Percentiles rank a stretch among this genome's conserved stretches.
phyloP scores from a whole-genome alignment of 2,329 filamentous ascomycete species.

The Cladobotryum mycophilum region DNA sequence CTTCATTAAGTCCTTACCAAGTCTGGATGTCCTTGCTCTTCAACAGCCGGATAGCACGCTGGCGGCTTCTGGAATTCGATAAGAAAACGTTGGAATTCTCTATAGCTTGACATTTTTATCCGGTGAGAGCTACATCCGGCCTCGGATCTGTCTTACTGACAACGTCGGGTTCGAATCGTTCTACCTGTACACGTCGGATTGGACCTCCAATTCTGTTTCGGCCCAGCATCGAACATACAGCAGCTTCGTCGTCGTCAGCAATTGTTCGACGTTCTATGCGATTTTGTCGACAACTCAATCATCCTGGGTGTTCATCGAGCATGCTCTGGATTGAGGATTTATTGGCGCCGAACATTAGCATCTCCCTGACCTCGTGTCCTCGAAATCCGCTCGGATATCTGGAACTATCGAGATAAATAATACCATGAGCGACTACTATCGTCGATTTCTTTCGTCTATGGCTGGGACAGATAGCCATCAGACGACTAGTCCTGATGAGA shows the following conservation, averaged over 20 bases:
- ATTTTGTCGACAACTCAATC: slow-evolving; percentile 2
- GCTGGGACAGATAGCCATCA: slow-evolving; percentile 37
- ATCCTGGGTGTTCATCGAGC: slow-evolving; percentile 2
- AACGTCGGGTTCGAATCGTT: too few species aligned
- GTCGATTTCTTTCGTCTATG: slow-evolving; percentile 49
- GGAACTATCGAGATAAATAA: slow-evolving; percentile 4
- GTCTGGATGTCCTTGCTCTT: too few species aligned
- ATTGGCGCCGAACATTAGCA: background rate
- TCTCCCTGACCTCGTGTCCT: background rate
- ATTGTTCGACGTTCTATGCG: slow-evolving; percentile 7
- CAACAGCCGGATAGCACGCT: too few species aligned
- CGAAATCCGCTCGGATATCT: slow-evolving; percentile 4
- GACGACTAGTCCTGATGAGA: slow-evolving; percentile 33
- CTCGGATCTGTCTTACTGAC: too few species aligned
- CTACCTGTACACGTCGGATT: too few species aligned
- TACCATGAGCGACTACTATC: slow-evolving; percentile 51
- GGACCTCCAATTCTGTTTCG: too few species aligned
- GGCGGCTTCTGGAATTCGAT: too few species aligned
- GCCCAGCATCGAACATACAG: too few species aligned
- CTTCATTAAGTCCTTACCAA: background rate
- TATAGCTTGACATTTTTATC: too few species aligned
- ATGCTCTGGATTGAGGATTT: slow-evolving; percentile 4
- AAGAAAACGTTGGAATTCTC: too few species aligned
- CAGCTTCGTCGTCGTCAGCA: too few species aligned
- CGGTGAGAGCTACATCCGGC: too few species aligned